Base-by-base conservation (phyloP, 78 protist species). In the Acrasis kona region DNA sequence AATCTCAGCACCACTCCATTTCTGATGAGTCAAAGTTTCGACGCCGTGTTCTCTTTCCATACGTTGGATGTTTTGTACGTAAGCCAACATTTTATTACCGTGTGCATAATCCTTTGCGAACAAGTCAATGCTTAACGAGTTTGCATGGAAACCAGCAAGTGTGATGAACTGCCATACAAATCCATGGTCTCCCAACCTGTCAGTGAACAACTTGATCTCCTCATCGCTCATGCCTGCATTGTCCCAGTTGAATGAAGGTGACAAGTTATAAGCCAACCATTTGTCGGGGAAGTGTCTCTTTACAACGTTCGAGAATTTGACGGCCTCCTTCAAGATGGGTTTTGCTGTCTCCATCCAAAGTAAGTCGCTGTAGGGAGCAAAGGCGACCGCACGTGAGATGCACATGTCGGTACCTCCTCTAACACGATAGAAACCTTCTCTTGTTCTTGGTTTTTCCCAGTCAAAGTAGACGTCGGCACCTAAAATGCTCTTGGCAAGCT, bases 181-280 rank as follows among this genome's bases (percentile, higher is more conserved):
- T 12, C 97, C 97, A 70, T 81, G 42, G 42, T 39, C 40, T 37
- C 84, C 87, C 28, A 93, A 83, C 10, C 80, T 80, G 41, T 41
- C 35, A 37, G 79, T 86, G 87, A 91, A 88, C 12, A 78, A 12
- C 41, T 82, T 85, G 19, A 88, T 88, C 78, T 92, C 80, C 30
- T 5, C 67, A 57, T 87, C 92, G 6, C 76, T 70, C 84, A 87
- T 81, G 73, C 91, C 86, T 12, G 87, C 85, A 29, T 82, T 84
- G 75, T 93, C 93, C 97, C 97, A 93, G 85, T 93, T 87, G 94
- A 93, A 93, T 29, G 94, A 89, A 37, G 97, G 97, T 10, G 94
- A 89, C 69, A 89, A 85, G 81, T 93, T 93, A 89, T 93, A 93
- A 8, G 94, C 89, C 39, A 92, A 81, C 31, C 80, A 58, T 84